Conservation (phyloP, 768 basidiomycete genomes). For the Suillus subalutaceus region DNA sequence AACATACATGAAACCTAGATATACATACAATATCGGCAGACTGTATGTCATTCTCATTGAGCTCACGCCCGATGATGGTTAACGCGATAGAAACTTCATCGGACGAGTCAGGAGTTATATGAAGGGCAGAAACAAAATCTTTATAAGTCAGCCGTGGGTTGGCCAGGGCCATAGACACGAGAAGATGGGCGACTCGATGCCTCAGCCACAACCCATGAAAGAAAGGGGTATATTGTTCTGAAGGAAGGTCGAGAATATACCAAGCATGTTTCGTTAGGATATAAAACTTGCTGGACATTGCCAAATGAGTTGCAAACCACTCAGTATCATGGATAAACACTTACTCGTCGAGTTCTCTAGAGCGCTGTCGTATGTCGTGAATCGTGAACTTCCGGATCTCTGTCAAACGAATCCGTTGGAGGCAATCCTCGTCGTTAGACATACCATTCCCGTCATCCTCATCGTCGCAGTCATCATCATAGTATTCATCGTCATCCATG, state of each 20-base stretch:
- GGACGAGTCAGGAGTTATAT: slow-evolving; percentile 29
- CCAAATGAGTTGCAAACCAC: slow-evolving; percentile 11
- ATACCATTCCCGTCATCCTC: slow-evolving; percentile 16
- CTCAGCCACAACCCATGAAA: slow-evolving; percentile 51
- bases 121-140: slow-evolving; percentile 42
- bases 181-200: slow-evolving; percentile 53
- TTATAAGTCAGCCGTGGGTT: slow-evolving; percentile 40
- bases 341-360: slow-evolving; percentile 47
- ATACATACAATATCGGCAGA: slow-evolving; percentile 49
- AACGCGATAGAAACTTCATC: slow-evolving; percentile 35
- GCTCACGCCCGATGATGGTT: slow-evolving; percentile 45
- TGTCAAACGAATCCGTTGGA: slow-evolving; percentile 42
- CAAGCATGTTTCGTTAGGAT: slow-evolving; percentile 64
- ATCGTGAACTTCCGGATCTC: slow-evolving; percentile 49
- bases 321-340: slow-evolving; percentile 14
- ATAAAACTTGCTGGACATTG: slow-evolving; percentile 57
- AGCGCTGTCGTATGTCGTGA: slow-evolving; percentile 39
- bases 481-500: slow-evolving; percentile 36
- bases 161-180: slow-evolving; percentile 41
- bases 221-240: slow-evolving; percentile 45
- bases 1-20: neutral
- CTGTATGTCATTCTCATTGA: slow-evolving; percentile 46
- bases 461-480: slow-evolving; percentile 26
- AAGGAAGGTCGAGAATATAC: slow-evolving; percentile 66
- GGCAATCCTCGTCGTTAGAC: slow-evolving; percentile 10